phyloP scores from a whole-genome alignment of 139 green algal species.

The Micromonas commoda region DNA sequence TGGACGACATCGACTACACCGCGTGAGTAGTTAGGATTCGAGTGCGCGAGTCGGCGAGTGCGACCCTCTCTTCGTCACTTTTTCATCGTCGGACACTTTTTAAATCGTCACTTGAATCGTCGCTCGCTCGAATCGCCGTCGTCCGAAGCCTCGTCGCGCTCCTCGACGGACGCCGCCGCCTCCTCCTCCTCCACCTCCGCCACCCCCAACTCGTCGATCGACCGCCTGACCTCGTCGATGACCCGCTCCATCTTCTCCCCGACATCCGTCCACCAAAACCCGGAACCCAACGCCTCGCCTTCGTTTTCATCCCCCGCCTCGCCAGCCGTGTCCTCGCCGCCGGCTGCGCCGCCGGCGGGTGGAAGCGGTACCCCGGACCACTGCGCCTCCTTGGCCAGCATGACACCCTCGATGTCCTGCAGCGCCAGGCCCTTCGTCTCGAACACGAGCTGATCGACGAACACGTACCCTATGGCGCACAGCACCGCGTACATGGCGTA shows the following conservation, averaged over 20 bases:
- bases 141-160: too few species aligned
- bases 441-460: conserved; percentile 7
- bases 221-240: neutral
- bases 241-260: neutral
- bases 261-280: neutral
- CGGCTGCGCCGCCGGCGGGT: neutral
- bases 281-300: too few species aligned
- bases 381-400: neutral
- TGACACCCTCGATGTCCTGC: conserved; percentile 13
- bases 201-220: neutral
- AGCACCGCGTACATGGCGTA: conserved; percentile 16
- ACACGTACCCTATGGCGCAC: neutral
- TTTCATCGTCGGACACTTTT: too few species aligned
- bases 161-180: too few species aligned
- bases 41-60: too few species aligned
- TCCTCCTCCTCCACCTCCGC: too few species aligned
- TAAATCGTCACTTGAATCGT: too few species aligned
- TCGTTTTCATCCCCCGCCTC: neutral
- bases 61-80: too few species aligned
- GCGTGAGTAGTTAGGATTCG: too few species aligned
- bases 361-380: neutral
- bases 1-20: too few species aligned
- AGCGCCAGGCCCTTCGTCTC: conserved; percentile 15
- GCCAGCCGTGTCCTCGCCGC: neutral
- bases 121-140: too few species aligned